Percentiles rank a stretch among this genome's conserved stretches.
These are phyloP conservation scores for Xylaria bambusicola DNA, from an alignment of 495 filamentous ascomycete genomes.

Conservation along the genomic window DNA sequence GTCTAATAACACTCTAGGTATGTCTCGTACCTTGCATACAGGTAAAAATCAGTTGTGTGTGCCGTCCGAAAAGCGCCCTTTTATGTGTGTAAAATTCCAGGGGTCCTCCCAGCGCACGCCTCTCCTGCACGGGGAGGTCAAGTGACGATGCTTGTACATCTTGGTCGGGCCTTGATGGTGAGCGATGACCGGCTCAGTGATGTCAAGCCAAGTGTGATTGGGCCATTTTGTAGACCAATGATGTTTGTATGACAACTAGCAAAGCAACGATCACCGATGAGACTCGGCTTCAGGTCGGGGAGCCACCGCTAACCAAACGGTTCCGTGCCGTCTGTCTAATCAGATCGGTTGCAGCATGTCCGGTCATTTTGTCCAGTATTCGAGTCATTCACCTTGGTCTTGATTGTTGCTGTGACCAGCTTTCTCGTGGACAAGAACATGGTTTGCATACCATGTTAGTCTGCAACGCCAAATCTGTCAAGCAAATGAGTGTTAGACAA, in stretches of 20 bases:
- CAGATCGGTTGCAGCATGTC: neutral
- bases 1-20: slow-evolving; percentile 3
- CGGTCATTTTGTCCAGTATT: neutral
- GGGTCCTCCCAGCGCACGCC: neutral
- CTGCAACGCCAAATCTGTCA: too few species aligned
- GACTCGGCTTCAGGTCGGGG: neutral
- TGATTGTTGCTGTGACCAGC: too few species aligned
- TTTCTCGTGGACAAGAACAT: too few species aligned
- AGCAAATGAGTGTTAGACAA: too few species aligned
- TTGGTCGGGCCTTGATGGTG: neutral
- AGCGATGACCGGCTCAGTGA: slow-evolving; percentile 19
- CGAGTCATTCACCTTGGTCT: neutral
- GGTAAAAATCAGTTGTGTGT: neutral
- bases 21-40: slow-evolving; percentile 5
- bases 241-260: slow-evolving; percentile 16
- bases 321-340: neutral
- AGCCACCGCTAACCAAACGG: neutral
- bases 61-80: neutral
- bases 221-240: slow-evolving; percentile 8
- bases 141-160: slow-evolving; percentile 14
- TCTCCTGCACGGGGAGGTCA: slow-evolving; percentile 9
- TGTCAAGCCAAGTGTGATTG: slow-evolving; percentile 18
- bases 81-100: slow-evolving; percentile 7
- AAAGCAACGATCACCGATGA: slow-evolving; percentile 11
- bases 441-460: too few species aligned